phyloP scores from a whole-genome alignment of 208 protist species.

The Naegleria gruberi region DNA sequence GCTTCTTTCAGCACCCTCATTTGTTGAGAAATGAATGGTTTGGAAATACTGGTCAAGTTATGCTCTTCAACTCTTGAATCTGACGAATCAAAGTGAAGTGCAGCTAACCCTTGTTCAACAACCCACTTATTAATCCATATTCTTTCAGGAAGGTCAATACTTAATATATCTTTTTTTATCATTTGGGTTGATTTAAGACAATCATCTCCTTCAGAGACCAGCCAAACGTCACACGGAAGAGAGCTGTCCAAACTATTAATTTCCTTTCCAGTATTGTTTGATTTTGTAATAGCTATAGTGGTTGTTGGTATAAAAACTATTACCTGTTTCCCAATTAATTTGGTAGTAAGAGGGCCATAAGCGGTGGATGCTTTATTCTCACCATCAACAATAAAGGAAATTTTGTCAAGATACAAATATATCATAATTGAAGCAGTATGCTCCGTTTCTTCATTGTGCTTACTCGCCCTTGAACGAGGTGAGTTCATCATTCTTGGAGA shows the following conservation, averaged over 20 bases:
- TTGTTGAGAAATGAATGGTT: background rate
- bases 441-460: background rate
- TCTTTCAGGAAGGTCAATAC: background rate
- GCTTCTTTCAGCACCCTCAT: background rate
- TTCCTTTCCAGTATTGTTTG: background rate
- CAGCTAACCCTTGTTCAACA: background rate
- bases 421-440: background rate
- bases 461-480: background rate
- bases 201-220: background rate
- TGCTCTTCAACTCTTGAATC: background rate
- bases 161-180: background rate
- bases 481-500: background rate
- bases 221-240: background rate
- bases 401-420: background rate
- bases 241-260: background rate
- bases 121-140: background rate
- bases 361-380: background rate
- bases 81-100: background rate
- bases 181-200: background rate
- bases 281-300: background rate
- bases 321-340: background rate
- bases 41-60: background rate
- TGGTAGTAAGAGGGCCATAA: background rate
- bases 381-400: background rate
- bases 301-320: background rate